phyloP scores from a whole-genome alignment of 2,329 filamentous ascomycete species.

The Diplodia corticola region DNA sequence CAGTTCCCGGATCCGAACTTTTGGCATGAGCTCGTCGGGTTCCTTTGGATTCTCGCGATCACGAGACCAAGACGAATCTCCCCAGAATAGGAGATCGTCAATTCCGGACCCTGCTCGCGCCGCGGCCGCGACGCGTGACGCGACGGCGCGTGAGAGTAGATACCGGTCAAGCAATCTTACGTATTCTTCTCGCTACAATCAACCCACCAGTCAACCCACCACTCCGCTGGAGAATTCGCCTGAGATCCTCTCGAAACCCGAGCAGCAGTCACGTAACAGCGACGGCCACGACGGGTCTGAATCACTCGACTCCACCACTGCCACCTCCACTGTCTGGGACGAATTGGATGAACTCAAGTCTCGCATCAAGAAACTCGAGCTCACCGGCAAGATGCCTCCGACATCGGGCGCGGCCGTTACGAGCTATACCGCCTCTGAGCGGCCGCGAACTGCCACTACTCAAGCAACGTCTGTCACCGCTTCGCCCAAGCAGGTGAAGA shows the following conservation, averaged over 20 bases:
- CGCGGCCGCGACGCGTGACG: constrained; percentile 31
- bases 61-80: constrained; percentile 17
- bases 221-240: constrained; percentile 20
- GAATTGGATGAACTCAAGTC: constrained; percentile 95
- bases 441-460: constrained; percentile 87
- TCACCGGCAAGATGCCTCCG: constrained; percentile 82
- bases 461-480: constrained; percentile 64
- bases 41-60: constrained; percentile 13
- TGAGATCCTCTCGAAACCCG: constrained; percentile 13
- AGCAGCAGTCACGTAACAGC: constrained; percentile 15
- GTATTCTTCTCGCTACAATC: constrained; percentile 17
- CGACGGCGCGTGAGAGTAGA: constrained; percentile 30
- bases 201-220: constrained; percentile 29
- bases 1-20: constrained; percentile 11
- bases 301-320: constrained; percentile 83
- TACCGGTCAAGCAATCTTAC: constrained; percentile 20
- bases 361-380: constrained; percentile 83
- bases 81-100: constrained; percentile 14
- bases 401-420: constrained; percentile 71
- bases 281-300: constrained; percentile 57
- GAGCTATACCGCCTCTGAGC: constrained; percentile 51
- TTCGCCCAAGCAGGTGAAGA: constrained; percentile 73
- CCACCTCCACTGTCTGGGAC: constrained; percentile 94
- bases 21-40: constrained; percentile 14
- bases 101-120: constrained; percentile 15